A percentile compares a stretch with the other conserved stretches of the same genome.
phyloP scores from a whole-genome alignment of 2,329 filamentous ascomycete genomes.

The Trichoderma asperellum region DNA sequence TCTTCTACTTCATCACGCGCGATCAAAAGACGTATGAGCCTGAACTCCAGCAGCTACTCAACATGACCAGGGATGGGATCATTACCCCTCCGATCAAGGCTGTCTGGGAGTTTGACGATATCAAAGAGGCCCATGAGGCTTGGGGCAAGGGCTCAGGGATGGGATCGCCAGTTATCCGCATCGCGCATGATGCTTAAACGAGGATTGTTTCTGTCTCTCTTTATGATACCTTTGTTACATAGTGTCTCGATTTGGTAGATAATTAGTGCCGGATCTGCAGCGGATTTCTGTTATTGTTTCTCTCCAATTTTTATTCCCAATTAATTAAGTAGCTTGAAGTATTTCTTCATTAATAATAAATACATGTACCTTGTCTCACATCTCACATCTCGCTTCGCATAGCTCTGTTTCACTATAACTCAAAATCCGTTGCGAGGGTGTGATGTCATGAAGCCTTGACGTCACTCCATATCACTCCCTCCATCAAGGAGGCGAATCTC shows the following conservation, averaged over 20 bases:
- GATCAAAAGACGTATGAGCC: conserved; percentile 41
- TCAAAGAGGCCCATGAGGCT: conserved; percentile 43
- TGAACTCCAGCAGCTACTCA: conserved; percentile 40
- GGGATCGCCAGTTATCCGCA: conserved; percentile 43
- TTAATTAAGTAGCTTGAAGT: not conserved
- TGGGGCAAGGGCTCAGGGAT: conserved; percentile 44
- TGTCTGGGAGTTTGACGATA: conserved; percentile 47
- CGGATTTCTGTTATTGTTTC: not conserved
- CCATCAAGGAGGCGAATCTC: not conserved
- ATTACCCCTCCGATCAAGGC: conserved; percentile 45
- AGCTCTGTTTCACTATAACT: not conserved
- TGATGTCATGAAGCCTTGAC: conserved; percentile 32
- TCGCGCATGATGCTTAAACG: conserved; percentile 17
- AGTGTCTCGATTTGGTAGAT: not conserved
- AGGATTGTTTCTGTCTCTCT: not conserved
- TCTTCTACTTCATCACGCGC: conserved; percentile 44
- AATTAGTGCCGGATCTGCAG: not conserved
- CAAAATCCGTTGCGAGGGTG: not conserved
- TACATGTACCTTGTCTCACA: not conserved
- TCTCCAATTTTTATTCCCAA: not conserved
- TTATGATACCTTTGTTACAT: not conserved
- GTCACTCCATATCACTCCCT: conserved; percentile 16
- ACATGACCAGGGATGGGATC: conserved; percentile 39
- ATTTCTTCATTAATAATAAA: not conserved
- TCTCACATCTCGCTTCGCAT: not conserved